Evolutionary conservation across 2,329 filamentous ascomycete genomes (phyloP).

Genomic region (Ampelomyces quisqualis): DNA sequence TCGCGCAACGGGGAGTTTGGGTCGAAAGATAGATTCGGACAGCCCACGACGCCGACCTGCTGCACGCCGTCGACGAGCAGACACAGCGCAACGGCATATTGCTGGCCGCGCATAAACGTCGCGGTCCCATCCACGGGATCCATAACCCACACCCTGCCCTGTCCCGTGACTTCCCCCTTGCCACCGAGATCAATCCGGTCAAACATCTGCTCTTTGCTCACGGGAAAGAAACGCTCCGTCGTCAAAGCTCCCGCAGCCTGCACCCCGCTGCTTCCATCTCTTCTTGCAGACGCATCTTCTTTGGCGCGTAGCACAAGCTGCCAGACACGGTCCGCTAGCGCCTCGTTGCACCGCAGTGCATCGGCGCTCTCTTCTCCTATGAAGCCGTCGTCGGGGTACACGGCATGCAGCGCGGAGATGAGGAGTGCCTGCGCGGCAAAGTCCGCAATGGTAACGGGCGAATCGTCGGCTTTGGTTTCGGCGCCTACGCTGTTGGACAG

Average conservation of each 20-base stretch:
- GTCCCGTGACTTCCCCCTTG: slow-evolving; percentile 49
- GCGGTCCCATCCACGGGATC: slow-evolving; percentile 67
- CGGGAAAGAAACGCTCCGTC: slow-evolving; percentile 36
- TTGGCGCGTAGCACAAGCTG: slow-evolving; percentile 50
- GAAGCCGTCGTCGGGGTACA: slow-evolving; percentile 59
- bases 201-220: slow-evolving; percentile 58
- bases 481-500: slow-evolving; percentile 51
- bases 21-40: slow-evolving; percentile 58
- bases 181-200: slow-evolving; percentile 64
- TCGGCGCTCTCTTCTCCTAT: slow-evolving; percentile 63
- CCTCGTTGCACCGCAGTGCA: slow-evolving; percentile 52
- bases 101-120: slow-evolving; percentile 61
- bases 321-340: slow-evolving; percentile 57
- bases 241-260: slow-evolving; percentile 15
- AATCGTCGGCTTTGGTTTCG: slow-evolving; percentile 59
- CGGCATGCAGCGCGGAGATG: slow-evolving; percentile 56
- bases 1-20: slow-evolving; percentile 20
- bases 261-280: slow-evolving; percentile 22
- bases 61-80: slow-evolving; percentile 60
- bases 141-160: slow-evolving; percentile 60
- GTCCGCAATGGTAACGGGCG: slow-evolving; percentile 64
- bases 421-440: slow-evolving; percentile 65
- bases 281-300: slow-evolving; percentile 32
- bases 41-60: slow-evolving; percentile 61
- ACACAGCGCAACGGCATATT: slow-evolving; percentile 63